Conservation (phyloP, 768 basidiomycete genomes). For the Leucocoprinus leucothites region DNA sequence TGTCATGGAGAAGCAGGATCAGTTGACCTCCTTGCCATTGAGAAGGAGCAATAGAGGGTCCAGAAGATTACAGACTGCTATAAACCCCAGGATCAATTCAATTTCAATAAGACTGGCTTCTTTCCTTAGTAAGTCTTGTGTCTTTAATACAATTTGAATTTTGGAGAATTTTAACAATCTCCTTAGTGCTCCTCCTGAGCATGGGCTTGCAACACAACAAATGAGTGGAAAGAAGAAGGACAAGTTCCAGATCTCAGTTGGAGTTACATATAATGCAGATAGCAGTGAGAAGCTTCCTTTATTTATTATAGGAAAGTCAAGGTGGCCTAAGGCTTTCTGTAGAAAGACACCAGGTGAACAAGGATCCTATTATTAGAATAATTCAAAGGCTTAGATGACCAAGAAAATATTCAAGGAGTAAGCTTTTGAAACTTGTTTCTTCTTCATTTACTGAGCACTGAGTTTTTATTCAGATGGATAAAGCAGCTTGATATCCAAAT, state of each 20-base stretch:
- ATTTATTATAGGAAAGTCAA: conserved; percentile 33
- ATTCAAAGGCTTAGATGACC: conserved; percentile 39
- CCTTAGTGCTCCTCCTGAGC: conserved; percentile 23
- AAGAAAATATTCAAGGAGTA: conserved; percentile 29
- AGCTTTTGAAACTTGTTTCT: conserved; percentile 8
- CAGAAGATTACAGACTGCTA: conserved; percentile 10
- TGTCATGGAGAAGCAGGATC: conserved; percentile 27
- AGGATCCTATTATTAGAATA: conserved; percentile 34
- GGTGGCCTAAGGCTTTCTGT: conserved; percentile 26
- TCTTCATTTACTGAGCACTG: background rate
- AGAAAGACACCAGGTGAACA: conserved; percentile 17
- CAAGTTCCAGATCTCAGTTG: conserved; percentile 26
- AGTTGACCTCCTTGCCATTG: conserved; percentile 17
- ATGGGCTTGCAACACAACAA: conserved; percentile 25
- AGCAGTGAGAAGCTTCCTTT: conserved; percentile 27
- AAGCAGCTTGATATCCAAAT: conserved; percentile 23
- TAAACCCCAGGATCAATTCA: too few relatives aligned
- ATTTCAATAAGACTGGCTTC: too few relatives aligned
- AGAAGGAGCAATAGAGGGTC: conserved; percentile 16
- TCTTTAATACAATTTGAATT: too few relatives aligned
- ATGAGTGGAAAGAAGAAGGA: conserved; percentile 31
- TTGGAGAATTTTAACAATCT: background rate
- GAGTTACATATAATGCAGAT: conserved; percentile 26
- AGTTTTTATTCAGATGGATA: conserved; percentile 19
- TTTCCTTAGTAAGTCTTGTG: too few relatives aligned